These are phyloP conservation scores for Sideroxylon spinosum DNA, from an alignment of 179 eudicot species.

Conservation along the genomic window DNA sequence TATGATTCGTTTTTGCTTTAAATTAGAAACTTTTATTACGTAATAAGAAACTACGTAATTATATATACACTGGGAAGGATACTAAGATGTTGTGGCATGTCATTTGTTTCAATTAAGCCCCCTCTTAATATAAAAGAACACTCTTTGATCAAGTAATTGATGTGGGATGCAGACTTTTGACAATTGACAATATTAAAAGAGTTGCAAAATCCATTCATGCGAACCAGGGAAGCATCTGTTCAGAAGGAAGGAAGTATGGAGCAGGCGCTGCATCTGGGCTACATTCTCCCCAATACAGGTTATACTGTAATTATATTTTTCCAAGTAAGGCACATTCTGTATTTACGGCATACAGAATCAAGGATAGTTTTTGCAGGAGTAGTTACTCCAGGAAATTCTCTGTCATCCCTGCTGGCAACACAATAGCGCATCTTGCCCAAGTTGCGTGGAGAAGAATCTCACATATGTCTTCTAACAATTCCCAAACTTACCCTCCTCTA, in stretches of 20 bases:
- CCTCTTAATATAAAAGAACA: neutral
- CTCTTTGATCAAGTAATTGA: constrained; percentile 1
- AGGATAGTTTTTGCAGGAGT: constrained; percentile 21
- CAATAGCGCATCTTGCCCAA: constrained; percentile 51
- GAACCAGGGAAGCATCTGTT: constrained; percentile 30
- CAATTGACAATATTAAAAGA: constrained; percentile 45
- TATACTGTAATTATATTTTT: constrained; percentile 20
- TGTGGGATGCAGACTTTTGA: constrained; percentile 47
- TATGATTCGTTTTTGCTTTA: neutral
- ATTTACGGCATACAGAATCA: constrained; percentile 15
- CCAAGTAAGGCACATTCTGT: constrained; percentile 13
- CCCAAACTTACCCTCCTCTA: constrained; percentile 30
- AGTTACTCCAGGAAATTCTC: constrained; percentile 34
- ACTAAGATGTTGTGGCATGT: neutral
- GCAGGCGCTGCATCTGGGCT: constrained; percentile 24
- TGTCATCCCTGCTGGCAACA: constrained; percentile 28
- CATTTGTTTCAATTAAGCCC: too few species aligned
- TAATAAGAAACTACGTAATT: too few species aligned
- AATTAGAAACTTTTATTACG: neutral
- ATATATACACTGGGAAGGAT: too few species aligned
- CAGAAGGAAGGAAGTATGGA: constrained; percentile 33
- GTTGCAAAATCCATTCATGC: constrained; percentile 31
- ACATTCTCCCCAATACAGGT: constrained; percentile 27
- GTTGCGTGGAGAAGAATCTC: constrained; percentile 65
- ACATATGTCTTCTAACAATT: constrained; percentile 25